Conservation (phyloP, 306 rosid genomes). For the Malus orientalis region DNA sequence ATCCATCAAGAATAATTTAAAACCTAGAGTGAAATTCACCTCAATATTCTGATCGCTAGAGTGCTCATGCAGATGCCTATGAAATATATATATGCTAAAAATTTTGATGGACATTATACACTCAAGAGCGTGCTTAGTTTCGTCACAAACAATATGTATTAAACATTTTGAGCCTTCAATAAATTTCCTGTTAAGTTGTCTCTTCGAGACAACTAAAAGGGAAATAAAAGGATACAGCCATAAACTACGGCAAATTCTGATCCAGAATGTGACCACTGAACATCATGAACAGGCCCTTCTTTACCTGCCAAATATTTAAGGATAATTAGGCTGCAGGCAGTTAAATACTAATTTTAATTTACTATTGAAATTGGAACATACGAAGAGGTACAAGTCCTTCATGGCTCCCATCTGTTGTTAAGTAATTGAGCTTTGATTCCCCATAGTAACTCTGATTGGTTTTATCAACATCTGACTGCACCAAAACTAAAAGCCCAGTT, state of each 20-base stretch:
- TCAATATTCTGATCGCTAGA: neutral
- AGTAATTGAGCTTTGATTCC: conserved; percentile 79
- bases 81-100: neutral
- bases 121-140: neutral
- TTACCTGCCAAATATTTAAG: conserved; percentile 64
- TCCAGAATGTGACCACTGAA: conserved; percentile 84
- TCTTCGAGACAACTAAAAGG: conserved; percentile 4
- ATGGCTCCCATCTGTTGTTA: conserved; percentile 75
- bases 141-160: neutral
- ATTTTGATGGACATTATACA: neutral
- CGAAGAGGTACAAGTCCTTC: conserved; percentile 94
- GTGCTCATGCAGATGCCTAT: neutral
- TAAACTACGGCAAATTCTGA: conserved; percentile 82
- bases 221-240: conserved; percentile 80
- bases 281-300: conserved; percentile 95
- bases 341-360: neutral
- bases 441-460: conserved; percentile 97
- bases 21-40: neutral
- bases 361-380: conserved; percentile 30
- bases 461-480: conserved; percentile 90
- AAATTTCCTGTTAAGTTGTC: neutral
- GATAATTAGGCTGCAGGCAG: conserved; percentile 1
- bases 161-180: neutral
- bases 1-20: neutral
- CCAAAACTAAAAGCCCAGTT: conserved; percentile 75